Percentiles rank a stretch among this genome's conserved stretches.
phyloP scores from a whole-genome alignment of 2,329 filamentous ascomycete genomes.

The Pseudocercospora musae region DNA sequence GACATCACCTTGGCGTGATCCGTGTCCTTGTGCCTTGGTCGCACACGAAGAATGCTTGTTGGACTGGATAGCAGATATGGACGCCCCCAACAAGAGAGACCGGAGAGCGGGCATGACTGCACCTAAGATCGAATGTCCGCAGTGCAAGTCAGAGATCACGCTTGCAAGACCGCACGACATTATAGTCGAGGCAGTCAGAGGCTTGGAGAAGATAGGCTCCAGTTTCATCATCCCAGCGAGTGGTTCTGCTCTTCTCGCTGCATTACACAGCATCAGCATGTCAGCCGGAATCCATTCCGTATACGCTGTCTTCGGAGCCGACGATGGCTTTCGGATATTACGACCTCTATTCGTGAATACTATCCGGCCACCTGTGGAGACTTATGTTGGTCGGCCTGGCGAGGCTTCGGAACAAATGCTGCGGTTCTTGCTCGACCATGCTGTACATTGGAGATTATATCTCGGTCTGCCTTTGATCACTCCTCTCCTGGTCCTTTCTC shows the following conservation, averaged over 20 bases:
- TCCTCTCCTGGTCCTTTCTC: conserved; percentile 63
- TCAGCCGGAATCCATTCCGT: conserved; percentile 60
- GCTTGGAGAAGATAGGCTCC: conserved; percentile 55
- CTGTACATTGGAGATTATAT: conserved; percentile 51
- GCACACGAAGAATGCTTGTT: conserved; percentile 88
- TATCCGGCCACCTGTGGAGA: conserved; percentile 24
- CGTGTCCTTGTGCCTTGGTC: conserved; percentile 84
- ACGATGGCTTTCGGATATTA: conserved; percentile 58
- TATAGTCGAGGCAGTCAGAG: conserved; percentile 64
- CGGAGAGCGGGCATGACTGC: conserved; percentile 44
- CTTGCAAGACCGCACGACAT: conserved; percentile 72
- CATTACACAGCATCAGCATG: conserved; percentile 25
- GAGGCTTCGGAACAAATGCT: conserved; percentile 17
- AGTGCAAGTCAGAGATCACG: conserved; percentile 79
- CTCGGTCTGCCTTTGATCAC: conserved; percentile 66
- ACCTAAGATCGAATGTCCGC: conserved; percentile 74
- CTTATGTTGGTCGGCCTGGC: conserved; percentile 19
- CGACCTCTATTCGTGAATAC: conserved; percentile 34
- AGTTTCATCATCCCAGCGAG: conserved; percentile 63
- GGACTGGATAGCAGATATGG: conserved; percentile 89
- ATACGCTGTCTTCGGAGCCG: conserved; percentile 62
- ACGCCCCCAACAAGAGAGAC: conserved; percentile 56
- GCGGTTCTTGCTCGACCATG: conserved; percentile 25
- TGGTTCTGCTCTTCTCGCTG: conserved; percentile 49
- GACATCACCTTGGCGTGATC: conserved; percentile 72